phyloP scores from a whole-genome alignment of 2,329 filamentous ascomycete genomes.

The Ampelomyces quisqualis region DNA sequence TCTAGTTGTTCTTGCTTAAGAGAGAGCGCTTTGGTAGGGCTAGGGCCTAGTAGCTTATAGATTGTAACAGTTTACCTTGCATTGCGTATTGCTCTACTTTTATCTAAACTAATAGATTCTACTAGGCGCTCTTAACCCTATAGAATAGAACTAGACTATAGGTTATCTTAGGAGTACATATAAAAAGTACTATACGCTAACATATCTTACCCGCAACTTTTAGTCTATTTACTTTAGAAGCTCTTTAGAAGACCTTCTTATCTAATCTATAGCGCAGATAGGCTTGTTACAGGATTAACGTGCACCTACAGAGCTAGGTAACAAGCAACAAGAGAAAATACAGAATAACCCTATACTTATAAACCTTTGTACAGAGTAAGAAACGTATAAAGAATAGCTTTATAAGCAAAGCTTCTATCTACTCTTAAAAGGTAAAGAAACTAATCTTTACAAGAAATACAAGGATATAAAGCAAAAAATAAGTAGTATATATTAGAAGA shows the following conservation, averaged over 20 bases:
- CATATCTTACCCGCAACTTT: conserved; percentile 16
- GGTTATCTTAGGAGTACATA: too few relatives aligned
- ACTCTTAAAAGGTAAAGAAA: conserved; percentile 12
- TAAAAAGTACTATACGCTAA: conserved; percentile 21
- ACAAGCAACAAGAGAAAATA: conserved; percentile 13
- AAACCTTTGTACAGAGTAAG: conserved; percentile 10
- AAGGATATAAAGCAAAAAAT: conserved; percentile 12
- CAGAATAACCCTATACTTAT: conserved; percentile 12
- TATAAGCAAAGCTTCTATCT: conserved; percentile 14
- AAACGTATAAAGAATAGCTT: conserved; percentile 13
- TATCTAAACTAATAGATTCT: conserved; percentile 9
- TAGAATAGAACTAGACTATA: too few relatives aligned
- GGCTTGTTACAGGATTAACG: conserved; percentile 10
- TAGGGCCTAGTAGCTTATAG: too few relatives aligned
- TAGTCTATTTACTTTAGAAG: conserved; percentile 20
- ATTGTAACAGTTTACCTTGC: conserved; percentile 10
- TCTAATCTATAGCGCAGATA: conserved; percentile 19
- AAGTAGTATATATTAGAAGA: conserved; percentile 12
- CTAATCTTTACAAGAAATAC: conserved; percentile 15
- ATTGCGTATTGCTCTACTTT: conserved; percentile 3
- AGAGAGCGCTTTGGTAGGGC: too few relatives aligned
- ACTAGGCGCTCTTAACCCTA: conserved; percentile 9
- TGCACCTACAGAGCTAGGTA: conserved; percentile 15
- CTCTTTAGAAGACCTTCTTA: conserved; percentile 15
- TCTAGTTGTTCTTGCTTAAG: too few relatives aligned